Evolutionary conservation across 2,329 filamentous ascomycete genomes (phyloP), one percentile per base, ranked within the genome.

Genomic region (Talaromyces rugulosus): DNA sequence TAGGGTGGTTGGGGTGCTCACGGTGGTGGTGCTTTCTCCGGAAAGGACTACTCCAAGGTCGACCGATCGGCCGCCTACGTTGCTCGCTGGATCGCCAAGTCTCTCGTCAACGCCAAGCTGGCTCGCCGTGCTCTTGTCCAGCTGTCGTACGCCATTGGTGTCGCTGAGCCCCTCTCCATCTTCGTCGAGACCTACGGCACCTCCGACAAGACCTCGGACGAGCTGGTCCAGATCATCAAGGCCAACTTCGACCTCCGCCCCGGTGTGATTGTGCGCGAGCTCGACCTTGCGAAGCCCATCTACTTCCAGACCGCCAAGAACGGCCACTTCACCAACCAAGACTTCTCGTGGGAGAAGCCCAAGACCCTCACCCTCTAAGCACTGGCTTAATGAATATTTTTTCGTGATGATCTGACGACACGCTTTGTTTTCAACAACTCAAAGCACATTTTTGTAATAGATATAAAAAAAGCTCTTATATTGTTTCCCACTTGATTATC

Each of bases 21-120:
- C 86, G 95, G 95, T 86, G 95, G 95, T 85, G 95, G 95, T 89
- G 95, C 95, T 80, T 99, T 99, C 90, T 98, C 95, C 74, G 95
- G 95, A 75, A 99, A 99, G 89, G 95, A 99, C 81, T 99, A 97
- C 88, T 97, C 92, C 87, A 99, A 99, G 88, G 95, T 99, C 81
- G 95, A 99, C 79, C 91, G 95, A 73, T 98, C 95, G 59, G 95
- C 95, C 69, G 95, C 95, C 75, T 99, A 99, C 84, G 88, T 98
- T 71, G 93, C 87, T 71, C 92, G 95, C 78, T 99, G 95, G 95
- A 93, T 99, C 79, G 95, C 95, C 83, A 99, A 99, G 87, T 99
- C 95, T 50, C 87, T 99, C 68, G 91, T 99, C 71, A 82, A 88
- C 73, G 90, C 94, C 72, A 89, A 90, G 73, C 89, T 99, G 66